These are phyloP conservation scores for Fraxinus quadrangulata DNA, from an alignment of 257 asterid species.

Conservation along the genomic window DNA sequence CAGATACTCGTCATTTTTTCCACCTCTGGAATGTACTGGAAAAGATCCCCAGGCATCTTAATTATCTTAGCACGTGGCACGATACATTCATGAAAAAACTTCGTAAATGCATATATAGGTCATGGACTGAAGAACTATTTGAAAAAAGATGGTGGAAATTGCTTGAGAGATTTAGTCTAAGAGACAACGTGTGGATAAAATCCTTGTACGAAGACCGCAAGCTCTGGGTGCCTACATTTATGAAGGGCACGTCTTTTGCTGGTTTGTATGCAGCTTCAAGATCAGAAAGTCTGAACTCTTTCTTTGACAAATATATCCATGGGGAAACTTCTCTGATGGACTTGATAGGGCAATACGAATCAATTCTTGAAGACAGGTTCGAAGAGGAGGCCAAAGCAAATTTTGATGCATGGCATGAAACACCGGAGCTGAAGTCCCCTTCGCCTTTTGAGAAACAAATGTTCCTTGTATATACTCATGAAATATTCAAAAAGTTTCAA, in stretches of 20 bases:
- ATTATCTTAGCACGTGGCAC: slow-evolving; percentile 68
- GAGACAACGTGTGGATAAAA: slow-evolving; percentile 75
- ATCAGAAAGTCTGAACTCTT: slow-evolving; percentile 65
- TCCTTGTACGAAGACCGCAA: slow-evolving; percentile 66
- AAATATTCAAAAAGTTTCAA: slow-evolving; percentile 83
- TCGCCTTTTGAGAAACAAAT: slow-evolving; percentile 93
- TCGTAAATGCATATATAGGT: slow-evolving; percentile 68
- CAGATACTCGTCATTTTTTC: slow-evolving; percentile 58
- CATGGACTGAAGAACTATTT: slow-evolving; percentile 72
- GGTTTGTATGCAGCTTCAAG: slow-evolving; percentile 69
- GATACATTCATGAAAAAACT: slow-evolving; percentile 63
- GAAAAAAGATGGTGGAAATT: slow-evolving; percentile 90
- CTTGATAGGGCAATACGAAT: slow-evolving; percentile 56
- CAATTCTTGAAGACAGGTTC: slow-evolving; percentile 67
- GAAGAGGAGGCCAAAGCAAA: slow-evolving; percentile 93
- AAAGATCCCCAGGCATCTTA: slow-evolving; percentile 64
- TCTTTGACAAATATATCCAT: slow-evolving; percentile 67
- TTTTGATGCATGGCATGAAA: slow-evolving; percentile 93
- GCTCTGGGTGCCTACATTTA: slow-evolving; percentile 78
- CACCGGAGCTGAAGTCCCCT: slow-evolving; percentile 86
- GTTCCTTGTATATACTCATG: slow-evolving; percentile 71
- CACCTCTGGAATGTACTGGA: slow-evolving; percentile 71
- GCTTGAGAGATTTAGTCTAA: slow-evolving; percentile 64
- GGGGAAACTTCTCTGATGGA: slow-evolving; percentile 67
- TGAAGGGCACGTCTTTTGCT: slow-evolving; percentile 70